These are phyloP conservation scores for Termitomyces sp. DNA, from an alignment of 768 basidiomycete genomes.

Conservation along the genomic window DNA sequence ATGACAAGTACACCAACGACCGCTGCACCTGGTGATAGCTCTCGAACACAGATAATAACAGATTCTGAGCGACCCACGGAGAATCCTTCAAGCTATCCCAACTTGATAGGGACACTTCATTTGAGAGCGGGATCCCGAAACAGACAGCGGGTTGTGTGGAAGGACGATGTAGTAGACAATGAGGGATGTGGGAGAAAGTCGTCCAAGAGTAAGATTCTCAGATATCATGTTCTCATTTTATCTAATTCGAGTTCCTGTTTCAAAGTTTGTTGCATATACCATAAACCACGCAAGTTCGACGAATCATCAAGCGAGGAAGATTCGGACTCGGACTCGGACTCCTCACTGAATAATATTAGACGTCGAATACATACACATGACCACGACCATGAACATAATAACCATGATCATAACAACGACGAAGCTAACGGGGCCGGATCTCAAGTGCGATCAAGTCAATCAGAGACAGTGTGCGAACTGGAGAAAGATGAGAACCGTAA, in stretches of 20 bases:
- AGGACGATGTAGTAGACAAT: conserved; percentile 83
- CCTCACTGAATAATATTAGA: conserved; percentile 17
- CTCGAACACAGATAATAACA: conserved; percentile 48
- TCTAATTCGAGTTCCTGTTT: not conserved
- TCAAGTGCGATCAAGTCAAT: conserved; percentile 11
- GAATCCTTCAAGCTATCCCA: conserved; percentile 10
- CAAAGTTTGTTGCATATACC: conserved; percentile 95
- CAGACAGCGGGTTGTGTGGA: conserved; percentile 72
- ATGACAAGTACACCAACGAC: conserved; percentile 28
- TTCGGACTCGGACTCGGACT: conserved; percentile 43
- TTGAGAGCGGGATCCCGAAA: conserved; percentile 51
- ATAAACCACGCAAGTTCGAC: conserved; percentile 74
- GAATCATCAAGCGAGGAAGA: conserved; percentile 71
- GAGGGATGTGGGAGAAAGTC: conserved; percentile 87
- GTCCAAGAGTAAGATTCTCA: conserved; percentile 73
- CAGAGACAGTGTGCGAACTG: conserved; percentile 18
- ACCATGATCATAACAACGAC: not conserved
- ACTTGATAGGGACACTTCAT: conserved; percentile 36
- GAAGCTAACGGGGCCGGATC: conserved; percentile 6
- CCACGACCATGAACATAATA: conserved; percentile 7
- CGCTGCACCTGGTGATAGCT: conserved; percentile 44
- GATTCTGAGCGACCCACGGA: conserved; percentile 20
- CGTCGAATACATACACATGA: conserved; percentile 2
- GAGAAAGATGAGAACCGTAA: conserved; percentile 32
- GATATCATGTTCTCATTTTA: not conserved